Conservation (phyloP, 768 basidiomycete genomes). For the Tricholoma matsutake region DNA sequence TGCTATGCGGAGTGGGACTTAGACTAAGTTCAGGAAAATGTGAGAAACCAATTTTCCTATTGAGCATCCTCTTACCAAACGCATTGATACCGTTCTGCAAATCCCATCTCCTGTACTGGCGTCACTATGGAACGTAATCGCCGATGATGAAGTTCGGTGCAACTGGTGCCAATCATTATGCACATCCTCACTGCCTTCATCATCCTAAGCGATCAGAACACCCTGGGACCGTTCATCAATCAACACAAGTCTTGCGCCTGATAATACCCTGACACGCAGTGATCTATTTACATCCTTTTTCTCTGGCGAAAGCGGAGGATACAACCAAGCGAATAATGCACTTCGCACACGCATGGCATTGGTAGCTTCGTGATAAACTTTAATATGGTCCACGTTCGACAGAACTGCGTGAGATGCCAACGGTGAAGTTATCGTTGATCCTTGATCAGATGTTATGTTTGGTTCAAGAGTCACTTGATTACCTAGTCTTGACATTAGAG, state of each 20-base stretch:
- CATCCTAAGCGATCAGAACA: conserved; percentile 37
- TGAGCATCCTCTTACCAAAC: no score
- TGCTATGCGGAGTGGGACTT: no score
- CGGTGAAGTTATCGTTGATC: not conserved
- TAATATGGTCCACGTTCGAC: conserved; percentile 47
- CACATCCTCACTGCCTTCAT: not conserved
- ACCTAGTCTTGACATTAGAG: not conserved
- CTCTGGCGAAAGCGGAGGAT: conserved; percentile 10
- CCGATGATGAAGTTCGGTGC: no score
- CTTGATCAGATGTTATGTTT: not conserved
- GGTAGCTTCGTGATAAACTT: conserved; percentile 54
- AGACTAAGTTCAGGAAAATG: no score
- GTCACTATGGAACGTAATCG: no score
- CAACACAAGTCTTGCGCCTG: conserved; percentile 45
- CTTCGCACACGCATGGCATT: conserved; percentile 47
- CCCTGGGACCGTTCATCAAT: conserved; percentile 46
- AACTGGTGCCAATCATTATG: no score
- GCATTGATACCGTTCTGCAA: no score
- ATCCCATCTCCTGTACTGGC: no score
- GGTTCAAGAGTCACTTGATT: not conserved
- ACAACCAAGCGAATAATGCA: conserved; percentile 50
- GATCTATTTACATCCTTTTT: not conserved
- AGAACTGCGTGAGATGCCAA: conserved; percentile 16
- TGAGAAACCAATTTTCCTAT: no score
- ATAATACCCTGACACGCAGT: conserved; percentile 42